phyloP scores from a whole-genome alignment of 73 alveolate species.

The Tetrahymena malaccensis region DNA sequence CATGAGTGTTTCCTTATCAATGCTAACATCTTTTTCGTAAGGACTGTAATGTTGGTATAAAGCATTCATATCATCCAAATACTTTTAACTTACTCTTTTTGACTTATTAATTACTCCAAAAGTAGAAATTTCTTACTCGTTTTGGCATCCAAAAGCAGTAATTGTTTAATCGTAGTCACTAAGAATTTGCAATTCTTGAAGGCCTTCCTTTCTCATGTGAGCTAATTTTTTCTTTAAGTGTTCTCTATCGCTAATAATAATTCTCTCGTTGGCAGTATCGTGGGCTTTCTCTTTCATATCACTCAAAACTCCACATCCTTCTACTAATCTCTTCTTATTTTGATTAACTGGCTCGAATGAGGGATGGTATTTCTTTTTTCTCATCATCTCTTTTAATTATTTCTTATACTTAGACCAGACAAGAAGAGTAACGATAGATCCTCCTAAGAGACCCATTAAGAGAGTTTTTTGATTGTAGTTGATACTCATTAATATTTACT shows the following conservation, averaged over 20 bases:
- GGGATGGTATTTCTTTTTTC: background rate
- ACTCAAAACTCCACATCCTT: background rate
- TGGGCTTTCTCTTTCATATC: background rate
- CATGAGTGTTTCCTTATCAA: background rate
- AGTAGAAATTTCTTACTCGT: background rate
- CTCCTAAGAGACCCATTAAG: background rate
- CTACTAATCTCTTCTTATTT: background rate
- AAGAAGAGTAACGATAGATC: background rate
- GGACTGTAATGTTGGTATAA: background rate
- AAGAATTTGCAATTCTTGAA: background rate
- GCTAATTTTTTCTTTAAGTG: background rate
- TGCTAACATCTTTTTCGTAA: background rate
- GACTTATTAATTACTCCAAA: background rate
- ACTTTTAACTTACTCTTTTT: background rate
- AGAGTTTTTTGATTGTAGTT: background rate
- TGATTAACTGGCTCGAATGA: background rate
- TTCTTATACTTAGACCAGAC: background rate
- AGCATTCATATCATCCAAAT: background rate
- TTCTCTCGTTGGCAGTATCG: background rate
- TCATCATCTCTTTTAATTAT: background rate
- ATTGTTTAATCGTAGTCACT: background rate
- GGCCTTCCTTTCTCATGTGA: background rate
- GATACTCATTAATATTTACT: background rate
- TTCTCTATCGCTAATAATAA: background rate
- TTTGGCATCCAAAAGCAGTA: background rate